A percentile compares a stretch with the other conserved stretches of the same genome.
phyloP scores from a whole-genome alignment of 2,329 filamentous ascomycete genomes.

The Apiospora hydei region DNA sequence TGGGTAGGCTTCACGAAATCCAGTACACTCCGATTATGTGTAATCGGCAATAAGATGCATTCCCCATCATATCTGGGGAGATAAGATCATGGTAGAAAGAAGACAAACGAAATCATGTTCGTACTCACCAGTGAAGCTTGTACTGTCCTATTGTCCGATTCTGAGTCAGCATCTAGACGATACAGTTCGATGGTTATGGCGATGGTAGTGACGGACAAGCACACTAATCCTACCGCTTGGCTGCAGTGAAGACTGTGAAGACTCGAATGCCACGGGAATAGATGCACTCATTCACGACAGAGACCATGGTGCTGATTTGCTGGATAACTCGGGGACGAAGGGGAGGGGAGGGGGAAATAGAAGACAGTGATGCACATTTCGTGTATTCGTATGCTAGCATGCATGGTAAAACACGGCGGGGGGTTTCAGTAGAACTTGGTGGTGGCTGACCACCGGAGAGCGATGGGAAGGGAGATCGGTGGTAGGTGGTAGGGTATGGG shows the following conservation, averaged over 20 bases:
- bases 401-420: conserved; percentile 11
- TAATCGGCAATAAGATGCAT: conserved; percentile 9
- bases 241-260: neutral
- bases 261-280: neutral
- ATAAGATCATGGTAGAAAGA: neutral
- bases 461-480: conserved; percentile 15
- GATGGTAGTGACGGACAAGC: neutral
- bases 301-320: conserved; percentile 2
- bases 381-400: conserved; percentile 16
- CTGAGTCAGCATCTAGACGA: conserved; percentile 41
- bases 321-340: neutral
- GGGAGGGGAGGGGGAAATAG: neutral
- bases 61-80: neutral
- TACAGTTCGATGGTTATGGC: conserved; percentile 14
- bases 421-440: neutral
- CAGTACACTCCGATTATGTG: neutral
- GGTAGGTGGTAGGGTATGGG: conserved; percentile 4
- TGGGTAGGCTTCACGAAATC: conserved; percentile 15
- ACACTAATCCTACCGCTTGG: neutral
- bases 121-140: conserved; percentile 40
- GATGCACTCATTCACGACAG: conserved; percentile 5
- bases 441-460: conserved; percentile 15
- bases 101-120: neutral
- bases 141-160: conserved; percentile 38
- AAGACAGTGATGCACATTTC: conserved; percentile 3